Evolutionary conservation across 768 basidiomycete species (phyloP).

Genomic region (Myochromella boudieri): DNA sequence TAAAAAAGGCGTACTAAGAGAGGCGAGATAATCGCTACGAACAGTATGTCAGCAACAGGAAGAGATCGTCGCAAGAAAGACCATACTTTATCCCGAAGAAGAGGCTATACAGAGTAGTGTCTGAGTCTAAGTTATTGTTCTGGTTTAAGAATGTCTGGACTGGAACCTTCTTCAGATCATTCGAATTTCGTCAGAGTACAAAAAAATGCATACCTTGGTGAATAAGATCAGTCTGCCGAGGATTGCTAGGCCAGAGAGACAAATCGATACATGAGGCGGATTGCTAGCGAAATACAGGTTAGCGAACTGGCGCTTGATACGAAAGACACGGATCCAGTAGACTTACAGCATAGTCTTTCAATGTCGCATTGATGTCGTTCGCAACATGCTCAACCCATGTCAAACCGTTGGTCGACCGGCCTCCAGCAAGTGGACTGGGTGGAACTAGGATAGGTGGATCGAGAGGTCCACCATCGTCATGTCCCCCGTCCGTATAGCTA

Average conservation of each 20-base stretch:
- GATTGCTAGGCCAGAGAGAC: slow-evolving; percentile 51
- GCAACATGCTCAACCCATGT: slow-evolving; percentile 53
- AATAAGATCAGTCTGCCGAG: slow-evolving; percentile 45
- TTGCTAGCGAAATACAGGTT: slow-evolving; percentile 25
- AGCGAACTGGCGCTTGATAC: background rate
- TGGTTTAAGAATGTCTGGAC: slow-evolving; percentile 46
- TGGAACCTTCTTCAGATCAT: slow-evolving; percentile 15
- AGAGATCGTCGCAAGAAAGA: background rate
- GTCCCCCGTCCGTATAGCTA: slow-evolving; percentile 52
- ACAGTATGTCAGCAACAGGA: background rate
- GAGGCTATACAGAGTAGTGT: slow-evolving; percentile 47
- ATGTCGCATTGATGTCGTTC: slow-evolving; percentile 35
- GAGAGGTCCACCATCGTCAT: slow-evolving; percentile 45
- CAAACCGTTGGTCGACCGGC: slow-evolving; percentile 50
- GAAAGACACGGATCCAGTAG: no score
- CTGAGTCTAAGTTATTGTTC: slow-evolving; percentile 40
- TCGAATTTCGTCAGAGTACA: background rate
- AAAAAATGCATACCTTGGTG: slow-evolving; percentile 37
- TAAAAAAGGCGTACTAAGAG: slow-evolving; percentile 30
- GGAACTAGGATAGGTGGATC: slow-evolving; percentile 43
- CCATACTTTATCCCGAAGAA: slow-evolving; percentile 60
- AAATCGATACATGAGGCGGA: slow-evolving; percentile 47
- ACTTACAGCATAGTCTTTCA: slow-evolving; percentile 54
- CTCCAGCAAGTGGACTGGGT: slow-evolving; percentile 45
- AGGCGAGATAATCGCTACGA: slow-evolving; percentile 42